Evolutionary conservation across 305 asterid genomes (phyloP), one percentile per base, ranked within the genome.

Genomic region (Fraxinus xanthoxyloides): DNA sequence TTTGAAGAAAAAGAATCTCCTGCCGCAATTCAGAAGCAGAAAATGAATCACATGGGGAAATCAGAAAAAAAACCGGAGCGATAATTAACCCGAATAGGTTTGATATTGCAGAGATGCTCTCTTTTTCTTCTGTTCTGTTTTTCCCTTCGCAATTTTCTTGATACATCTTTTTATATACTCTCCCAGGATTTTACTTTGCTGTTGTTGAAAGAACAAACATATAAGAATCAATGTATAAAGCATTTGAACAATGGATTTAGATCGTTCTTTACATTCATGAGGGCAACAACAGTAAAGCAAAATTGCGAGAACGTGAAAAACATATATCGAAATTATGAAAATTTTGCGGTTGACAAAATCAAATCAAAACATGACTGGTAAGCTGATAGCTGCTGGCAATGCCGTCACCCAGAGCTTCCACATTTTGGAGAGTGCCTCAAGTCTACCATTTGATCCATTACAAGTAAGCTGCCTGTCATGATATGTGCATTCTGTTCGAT

Each of bases 401-500:
- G 84, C 86, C 48, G 86, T 82, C 78, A 82, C 21, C 82, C 86
- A 40, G 23, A 85, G 73, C 43, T 80, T 79, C 91, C 90, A 86
- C 72, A 78, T 6, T 77, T 75, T 79, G 46, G 43, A 72, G 32
- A 83, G 7, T 8, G 75, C 51, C 51, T 61, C 43, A 77, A 83
- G 6, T 46, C 80, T 15, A 63, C 81, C 90, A 51, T 32, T 78
- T 38, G 88, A 84, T 81, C 86, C 87, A 78, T 76, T 90, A 80
- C 97, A 92, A 2, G 83, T 32, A 84, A 89, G 85, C 75, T 80
- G 75, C 61, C 79, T 80, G 81, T 91, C 87, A 21, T 90, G 92
- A 88, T 85, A 76, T 19, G 92, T 89, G 82, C 97, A 92, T 32
- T 87, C 88, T 30, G 95, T 86, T 74, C 83, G 89, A 67, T 90